These are phyloP conservation scores for Sugiyamaella smithiae DNA, from an alignment of 805 yeast genomes.

Conservation along the genomic window DNA sequence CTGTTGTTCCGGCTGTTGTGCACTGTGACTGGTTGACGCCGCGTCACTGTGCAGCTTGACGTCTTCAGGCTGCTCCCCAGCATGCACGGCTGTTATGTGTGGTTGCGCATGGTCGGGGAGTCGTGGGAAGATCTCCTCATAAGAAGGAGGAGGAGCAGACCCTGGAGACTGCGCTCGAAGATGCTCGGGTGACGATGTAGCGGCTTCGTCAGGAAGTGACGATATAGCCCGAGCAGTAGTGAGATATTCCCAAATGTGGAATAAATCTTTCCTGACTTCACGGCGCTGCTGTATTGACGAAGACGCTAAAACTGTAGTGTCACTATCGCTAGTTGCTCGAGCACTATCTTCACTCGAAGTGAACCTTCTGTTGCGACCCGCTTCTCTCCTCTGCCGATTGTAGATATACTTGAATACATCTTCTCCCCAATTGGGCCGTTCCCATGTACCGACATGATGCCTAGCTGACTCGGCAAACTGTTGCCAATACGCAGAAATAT, in stretches of 20 bases:
- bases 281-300: background rate
- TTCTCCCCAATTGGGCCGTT: conserved; percentile 22
- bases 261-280: background rate
- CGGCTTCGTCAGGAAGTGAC: background rate
- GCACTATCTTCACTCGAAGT: background rate
- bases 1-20: conserved; percentile 1
- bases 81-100: background rate
- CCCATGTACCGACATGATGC: conserved; percentile 17
- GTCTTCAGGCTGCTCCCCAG: background rate
- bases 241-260: conserved; percentile 20
- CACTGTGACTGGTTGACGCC: conserved; percentile 4
- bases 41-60: conserved; percentile 1
- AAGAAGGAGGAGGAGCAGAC: conserved; percentile 25
- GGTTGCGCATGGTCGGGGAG: background rate
- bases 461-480: conserved; percentile 22
- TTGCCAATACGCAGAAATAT: conserved; percentile 19
- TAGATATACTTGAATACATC: conserved; percentile 21
- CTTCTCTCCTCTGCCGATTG: conserved; percentile 4
- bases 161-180: conserved; percentile 12
- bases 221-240: background rate
- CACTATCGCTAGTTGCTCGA: conserved; percentile 21
- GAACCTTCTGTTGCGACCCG: background rate
- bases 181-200: background rate
- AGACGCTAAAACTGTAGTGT: conserved; percentile 15
- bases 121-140: conserved; percentile 28